A percentile compares a stretch with the other conserved stretches of the same genome.
Evolutionary conservation across 176 grass and related monocot genomes (phyloP).

Genomic region (maize (Zea mays)): DNA sequence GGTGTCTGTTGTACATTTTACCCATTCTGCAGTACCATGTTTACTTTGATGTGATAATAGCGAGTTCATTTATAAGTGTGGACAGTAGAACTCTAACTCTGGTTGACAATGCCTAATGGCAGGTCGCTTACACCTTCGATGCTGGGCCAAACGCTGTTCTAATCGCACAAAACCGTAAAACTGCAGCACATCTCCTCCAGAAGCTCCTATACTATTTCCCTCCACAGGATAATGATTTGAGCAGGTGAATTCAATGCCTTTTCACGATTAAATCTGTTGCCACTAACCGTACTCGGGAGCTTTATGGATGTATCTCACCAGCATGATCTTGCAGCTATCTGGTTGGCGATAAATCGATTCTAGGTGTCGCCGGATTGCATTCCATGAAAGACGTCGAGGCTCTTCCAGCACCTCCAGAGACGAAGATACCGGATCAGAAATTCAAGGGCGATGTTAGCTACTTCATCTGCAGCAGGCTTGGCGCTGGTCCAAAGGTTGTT

Average conservation of each 20-base stretch:
- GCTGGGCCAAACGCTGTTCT: constrained; percentile 90
- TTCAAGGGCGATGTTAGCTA: constrained; percentile 48
- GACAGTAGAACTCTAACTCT: constrained; percentile 10
- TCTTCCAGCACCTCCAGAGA: constrained; percentile 60
- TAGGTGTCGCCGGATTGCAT: constrained; percentile 60
- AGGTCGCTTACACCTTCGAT: constrained; percentile 95
- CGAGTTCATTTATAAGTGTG: background rate
- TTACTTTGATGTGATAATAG: background rate
- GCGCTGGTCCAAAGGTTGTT: constrained; percentile 43
- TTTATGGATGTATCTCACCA: constrained; percentile 28
- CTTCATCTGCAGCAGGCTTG: constrained; percentile 56
- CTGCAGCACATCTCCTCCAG: constrained; percentile 64
- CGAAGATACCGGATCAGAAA: constrained; percentile 50
- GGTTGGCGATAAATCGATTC: constrained; percentile 85
- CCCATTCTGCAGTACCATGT: background rate
- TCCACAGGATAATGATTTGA: constrained; percentile 68
- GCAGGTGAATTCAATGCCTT: constrained; percentile 40
- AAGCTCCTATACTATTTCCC: constrained; percentile 78
- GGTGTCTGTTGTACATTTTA: constrained; percentile 8
- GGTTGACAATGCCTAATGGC: background rate
- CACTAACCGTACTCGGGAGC: background rate
- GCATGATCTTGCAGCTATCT: constrained; percentile 58
- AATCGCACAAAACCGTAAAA: constrained; percentile 72
- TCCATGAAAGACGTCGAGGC: constrained; percentile 66
- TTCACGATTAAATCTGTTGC: background rate